Evolutionary conservation across 768 basidiomycete genomes (phyloP).

Genomic region (Mycena sanguinolenta): DNA sequence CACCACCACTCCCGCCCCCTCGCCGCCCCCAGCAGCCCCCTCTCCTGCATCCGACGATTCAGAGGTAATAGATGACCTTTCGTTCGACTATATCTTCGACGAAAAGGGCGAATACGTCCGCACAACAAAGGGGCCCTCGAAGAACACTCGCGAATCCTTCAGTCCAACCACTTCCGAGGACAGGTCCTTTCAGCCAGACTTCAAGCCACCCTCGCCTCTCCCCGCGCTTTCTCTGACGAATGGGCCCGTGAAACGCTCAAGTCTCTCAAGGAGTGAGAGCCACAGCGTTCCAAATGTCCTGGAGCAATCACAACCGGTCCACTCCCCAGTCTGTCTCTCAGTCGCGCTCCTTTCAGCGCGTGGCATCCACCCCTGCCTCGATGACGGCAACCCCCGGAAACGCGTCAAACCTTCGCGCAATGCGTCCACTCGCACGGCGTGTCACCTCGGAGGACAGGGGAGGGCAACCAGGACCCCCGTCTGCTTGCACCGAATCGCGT

Average conservation of each 20-base stretch:
- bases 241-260: slow-evolving; percentile 41
- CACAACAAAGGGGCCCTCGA: slow-evolving; percentile 62
- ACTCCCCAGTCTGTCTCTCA: slow-evolving; percentile 41
- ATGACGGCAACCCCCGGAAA: slow-evolving; percentile 48
- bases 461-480: slow-evolving; percentile 43
- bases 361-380: slow-evolving; percentile 71
- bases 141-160: slow-evolving; percentile 57
- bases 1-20: slow-evolving; percentile 39
- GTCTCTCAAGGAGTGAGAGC: slow-evolving; percentile 46
- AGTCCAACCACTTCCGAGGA: slow-evolving; percentile 59
- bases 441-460: slow-evolving; percentile 57
- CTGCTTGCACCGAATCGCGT: slow-evolving; percentile 36
- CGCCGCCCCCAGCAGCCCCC: slow-evolving; percentile 41
- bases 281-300: slow-evolving; percentile 40
- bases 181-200: slow-evolving; percentile 54
- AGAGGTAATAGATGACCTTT: slow-evolving; percentile 69
- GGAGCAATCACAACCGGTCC: slow-evolving; percentile 41
- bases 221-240: slow-evolving; percentile 29
- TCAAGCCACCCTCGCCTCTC: slow-evolving; percentile 43
- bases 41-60: slow-evolving; percentile 69
- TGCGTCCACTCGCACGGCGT: slow-evolving; percentile 52
- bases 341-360: slow-evolving; percentile 73
- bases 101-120: slow-evolving; percentile 70
- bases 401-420: slow-evolving; percentile 42
- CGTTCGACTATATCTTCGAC: slow-evolving; percentile 73